Conservation (phyloP, 208 protist genomes). For the Acanthamoeba castellanii region DNA sequence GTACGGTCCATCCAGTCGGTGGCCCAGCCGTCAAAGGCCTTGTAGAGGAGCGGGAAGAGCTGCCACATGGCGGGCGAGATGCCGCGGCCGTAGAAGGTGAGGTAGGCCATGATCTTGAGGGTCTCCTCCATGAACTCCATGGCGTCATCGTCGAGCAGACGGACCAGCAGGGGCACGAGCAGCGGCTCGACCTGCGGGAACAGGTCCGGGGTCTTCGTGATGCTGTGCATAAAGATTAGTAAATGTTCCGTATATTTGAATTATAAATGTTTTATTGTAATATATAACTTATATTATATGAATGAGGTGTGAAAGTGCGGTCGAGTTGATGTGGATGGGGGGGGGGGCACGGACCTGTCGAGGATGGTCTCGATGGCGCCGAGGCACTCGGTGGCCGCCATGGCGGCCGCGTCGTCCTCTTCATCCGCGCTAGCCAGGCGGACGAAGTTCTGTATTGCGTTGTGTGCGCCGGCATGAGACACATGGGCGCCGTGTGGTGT, state of each 20-base stretch:
- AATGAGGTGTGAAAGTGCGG: not conserved
- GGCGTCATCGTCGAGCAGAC: not conserved
- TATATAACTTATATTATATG: not conserved
- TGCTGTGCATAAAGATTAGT: not conserved
- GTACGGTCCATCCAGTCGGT: constrained; percentile 65
- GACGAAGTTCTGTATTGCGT: not conserved
- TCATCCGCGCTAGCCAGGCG: not conserved
- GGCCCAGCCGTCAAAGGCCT: constrained; percentile 54
- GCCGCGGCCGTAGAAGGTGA: constrained; percentile 45
- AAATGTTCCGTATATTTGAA: not conserved
- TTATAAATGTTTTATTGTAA: too few species aligned
- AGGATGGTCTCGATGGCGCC: constrained; percentile 55
- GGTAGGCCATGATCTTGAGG: constrained; percentile 60
- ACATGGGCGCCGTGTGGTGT: too few species aligned
- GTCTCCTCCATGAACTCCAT: constrained; percentile 67
- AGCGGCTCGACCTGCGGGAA: constrained; percentile 27
- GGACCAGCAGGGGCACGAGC: constrained; percentile 37
- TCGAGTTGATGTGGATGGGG: not conserved
- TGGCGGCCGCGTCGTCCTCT: constrained; percentile 18
- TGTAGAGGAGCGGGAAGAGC: constrained; percentile 67
- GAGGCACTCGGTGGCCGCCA: constrained; percentile 58
- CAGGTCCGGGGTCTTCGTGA: constrained; percentile 16
- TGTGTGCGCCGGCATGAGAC: not conserved
- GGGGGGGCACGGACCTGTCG: not conserved
- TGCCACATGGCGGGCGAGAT: constrained; percentile 37